A percentile compares a stretch with the other conserved stretches of the same genome.
Conservation (phyloP, 208 protist species). For the Leishmania aethiopica region DNA sequence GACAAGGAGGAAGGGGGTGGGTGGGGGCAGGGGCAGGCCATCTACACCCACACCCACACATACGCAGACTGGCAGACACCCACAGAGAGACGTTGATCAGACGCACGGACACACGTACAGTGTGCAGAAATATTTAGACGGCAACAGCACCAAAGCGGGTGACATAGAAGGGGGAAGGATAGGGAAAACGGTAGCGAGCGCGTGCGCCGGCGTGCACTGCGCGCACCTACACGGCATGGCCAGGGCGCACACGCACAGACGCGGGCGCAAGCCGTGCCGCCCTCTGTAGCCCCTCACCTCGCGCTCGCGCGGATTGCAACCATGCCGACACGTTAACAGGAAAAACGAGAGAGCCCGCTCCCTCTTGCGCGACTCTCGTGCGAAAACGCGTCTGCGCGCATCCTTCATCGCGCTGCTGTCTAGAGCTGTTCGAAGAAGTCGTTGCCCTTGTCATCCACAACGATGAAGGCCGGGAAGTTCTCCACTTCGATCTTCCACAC, state of each 20-base stretch:
- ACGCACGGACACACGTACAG: not conserved
- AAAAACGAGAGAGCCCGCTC: not conserved
- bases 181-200: not conserved
- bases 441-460: slow-evolving; percentile 98
- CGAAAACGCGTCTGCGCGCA: not conserved
- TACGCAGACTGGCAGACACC: not conserved
- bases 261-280: not conserved
- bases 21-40: not conserved
- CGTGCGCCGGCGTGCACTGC: not conserved
- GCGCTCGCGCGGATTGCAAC: not conserved
- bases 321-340: not conserved
- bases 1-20: not conserved
- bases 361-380: not conserved
- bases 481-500: slow-evolving; percentile 96
- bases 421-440: slow-evolving; percentile 94
- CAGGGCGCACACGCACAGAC: no score
- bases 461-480: slow-evolving; percentile 97
- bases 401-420: not conserved
- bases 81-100: not conserved
- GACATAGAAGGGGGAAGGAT: not conserved
- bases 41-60: not conserved
- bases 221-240: not conserved
- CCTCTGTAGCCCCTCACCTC: not conserved
- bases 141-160: not conserved
- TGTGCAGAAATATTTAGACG: not conserved